Percentiles rank a stretch among this genome's conserved stretches.
These are phyloP conservation scores for Agroathelia rolfsii DNA, from an alignment of 1,284 basidiomycete genomes.

Conservation along the genomic window DNA sequence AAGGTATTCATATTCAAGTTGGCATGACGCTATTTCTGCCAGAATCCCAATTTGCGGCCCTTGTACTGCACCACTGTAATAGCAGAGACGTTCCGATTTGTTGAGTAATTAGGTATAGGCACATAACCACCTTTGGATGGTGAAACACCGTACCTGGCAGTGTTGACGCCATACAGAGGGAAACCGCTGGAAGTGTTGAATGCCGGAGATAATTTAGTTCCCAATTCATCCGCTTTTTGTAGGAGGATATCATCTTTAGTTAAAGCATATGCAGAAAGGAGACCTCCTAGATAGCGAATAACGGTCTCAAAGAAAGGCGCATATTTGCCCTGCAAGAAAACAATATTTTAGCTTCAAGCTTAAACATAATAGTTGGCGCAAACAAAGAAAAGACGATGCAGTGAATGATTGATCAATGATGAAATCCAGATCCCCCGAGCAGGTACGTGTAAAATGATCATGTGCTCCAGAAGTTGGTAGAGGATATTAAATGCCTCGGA, in stretches of 20 bases:
- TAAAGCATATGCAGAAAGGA: conserved; percentile 63
- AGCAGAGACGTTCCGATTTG: not conserved
- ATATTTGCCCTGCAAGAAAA: conserved; percentile 17
- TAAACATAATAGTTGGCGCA: conserved; percentile 2
- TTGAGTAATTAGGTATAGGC: conserved; percentile 3
- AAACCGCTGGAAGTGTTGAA: conserved; percentile 42
- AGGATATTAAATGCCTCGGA: too few species aligned
- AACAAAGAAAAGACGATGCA: not conserved
- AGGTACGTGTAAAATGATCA: too few species aligned
- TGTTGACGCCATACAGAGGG: conserved; percentile 38
- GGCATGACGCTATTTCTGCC: conserved; percentile 41
- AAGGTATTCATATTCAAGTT: conserved; percentile 56
- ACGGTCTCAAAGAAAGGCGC: conserved; percentile 67
- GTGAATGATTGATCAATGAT: not conserved
- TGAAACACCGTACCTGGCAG: conserved; percentile 21
- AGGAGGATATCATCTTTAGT: conserved; percentile 44
- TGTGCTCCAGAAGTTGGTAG: too few species aligned
- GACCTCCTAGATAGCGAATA: conserved; percentile 67
- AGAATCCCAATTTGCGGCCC: conserved; percentile 24
- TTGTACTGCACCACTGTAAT: conserved; percentile 22
- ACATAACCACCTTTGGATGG: not conserved
- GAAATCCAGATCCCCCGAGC: too few species aligned
- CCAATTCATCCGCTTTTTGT: conserved; percentile 42
- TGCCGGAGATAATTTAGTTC: conserved; percentile 34
- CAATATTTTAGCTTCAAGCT: too few species aligned